Percentiles rank a stretch among this genome's conserved stretches.
Conservation (phyloP, 305 asterid species). For the Fraxinus albicans region DNA sequence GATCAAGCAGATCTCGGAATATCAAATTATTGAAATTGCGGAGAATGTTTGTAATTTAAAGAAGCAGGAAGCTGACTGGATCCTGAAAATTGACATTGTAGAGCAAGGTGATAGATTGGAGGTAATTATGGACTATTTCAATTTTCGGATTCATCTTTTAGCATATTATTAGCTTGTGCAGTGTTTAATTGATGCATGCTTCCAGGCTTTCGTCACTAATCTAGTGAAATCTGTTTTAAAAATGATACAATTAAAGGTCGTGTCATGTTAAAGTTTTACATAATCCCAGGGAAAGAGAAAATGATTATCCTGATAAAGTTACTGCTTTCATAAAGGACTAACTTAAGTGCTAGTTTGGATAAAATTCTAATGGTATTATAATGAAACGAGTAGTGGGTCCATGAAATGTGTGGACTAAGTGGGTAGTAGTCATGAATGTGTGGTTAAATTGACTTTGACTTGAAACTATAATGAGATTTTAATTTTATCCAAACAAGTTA, state of each 20-base stretch:
- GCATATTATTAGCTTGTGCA: neutral
- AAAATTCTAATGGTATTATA: neutral
- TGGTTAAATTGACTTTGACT: neutral
- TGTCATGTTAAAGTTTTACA: neutral
- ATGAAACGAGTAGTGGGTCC: neutral
- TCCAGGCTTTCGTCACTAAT: neutral
- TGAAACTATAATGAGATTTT: neutral
- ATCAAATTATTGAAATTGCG: slow-evolving; percentile 80
- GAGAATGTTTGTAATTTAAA: slow-evolving; percentile 96
- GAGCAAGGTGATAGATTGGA: slow-evolving; percentile 79
- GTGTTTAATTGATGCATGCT: neutral
- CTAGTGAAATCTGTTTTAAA: neutral
- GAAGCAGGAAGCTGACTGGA: slow-evolving; percentile 98
- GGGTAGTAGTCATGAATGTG: neutral
- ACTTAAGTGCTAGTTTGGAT: neutral
- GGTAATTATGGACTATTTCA: slow-evolving; percentile 36
- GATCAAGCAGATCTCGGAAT: slow-evolving; percentile 70
- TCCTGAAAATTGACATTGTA: slow-evolving; percentile 87
- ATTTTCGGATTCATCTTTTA: neutral
- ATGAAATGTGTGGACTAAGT: neutral
- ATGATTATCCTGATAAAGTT: neutral
- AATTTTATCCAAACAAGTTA: neutral
- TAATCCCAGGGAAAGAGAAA: neutral
- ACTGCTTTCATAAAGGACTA: neutral
- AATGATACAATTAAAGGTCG: neutral